Conservation (phyloP, 495 filamentous ascomycete species). For the Penicillium desertorum region DNA sequence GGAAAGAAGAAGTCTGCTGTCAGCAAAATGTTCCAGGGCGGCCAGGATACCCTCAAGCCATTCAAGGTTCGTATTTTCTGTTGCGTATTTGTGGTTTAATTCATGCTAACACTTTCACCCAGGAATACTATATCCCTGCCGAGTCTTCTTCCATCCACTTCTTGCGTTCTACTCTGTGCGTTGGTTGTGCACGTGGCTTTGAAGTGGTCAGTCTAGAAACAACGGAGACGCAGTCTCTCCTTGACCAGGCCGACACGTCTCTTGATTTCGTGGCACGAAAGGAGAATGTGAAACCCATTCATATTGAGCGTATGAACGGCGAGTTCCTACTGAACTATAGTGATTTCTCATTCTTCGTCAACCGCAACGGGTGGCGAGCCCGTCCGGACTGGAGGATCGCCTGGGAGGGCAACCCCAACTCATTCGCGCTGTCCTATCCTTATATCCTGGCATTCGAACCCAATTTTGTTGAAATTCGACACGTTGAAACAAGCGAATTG, state of each 20-base stretch:
- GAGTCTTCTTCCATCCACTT: constrained; percentile 97
- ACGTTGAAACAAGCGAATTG: constrained; percentile 85
- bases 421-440: constrained; percentile 89
- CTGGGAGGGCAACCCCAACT: constrained; percentile 91
- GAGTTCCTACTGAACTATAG: constrained; percentile 98
- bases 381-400: constrained; percentile 94
- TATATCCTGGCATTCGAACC: constrained; percentile 98
- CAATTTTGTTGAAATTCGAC: constrained; percentile 96
- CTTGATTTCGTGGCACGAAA: constrained; percentile 93
- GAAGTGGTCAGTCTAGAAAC: constrained; percentile 97
- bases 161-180: constrained; percentile 92
- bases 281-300: constrained; percentile 92
- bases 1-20: constrained; percentile 89
- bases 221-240: constrained; percentile 91
- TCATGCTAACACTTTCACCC: neutral
- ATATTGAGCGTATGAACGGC: constrained; percentile 92
- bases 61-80: constrained; percentile 65
- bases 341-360: constrained; percentile 98
- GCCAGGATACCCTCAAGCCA: constrained; percentile 89
- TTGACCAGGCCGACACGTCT: constrained; percentile 97
- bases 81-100: neutral
- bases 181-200: constrained; percentile 92
- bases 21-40: constrained; percentile 89
- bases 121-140: constrained; percentile 97
- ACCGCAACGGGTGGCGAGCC: constrained; percentile 96